A percentile compares a stretch with the other conserved stretches of the same genome.
phyloP scores from a whole-genome alignment of 441 rosid species.

The Daphne laureola region DNA sequence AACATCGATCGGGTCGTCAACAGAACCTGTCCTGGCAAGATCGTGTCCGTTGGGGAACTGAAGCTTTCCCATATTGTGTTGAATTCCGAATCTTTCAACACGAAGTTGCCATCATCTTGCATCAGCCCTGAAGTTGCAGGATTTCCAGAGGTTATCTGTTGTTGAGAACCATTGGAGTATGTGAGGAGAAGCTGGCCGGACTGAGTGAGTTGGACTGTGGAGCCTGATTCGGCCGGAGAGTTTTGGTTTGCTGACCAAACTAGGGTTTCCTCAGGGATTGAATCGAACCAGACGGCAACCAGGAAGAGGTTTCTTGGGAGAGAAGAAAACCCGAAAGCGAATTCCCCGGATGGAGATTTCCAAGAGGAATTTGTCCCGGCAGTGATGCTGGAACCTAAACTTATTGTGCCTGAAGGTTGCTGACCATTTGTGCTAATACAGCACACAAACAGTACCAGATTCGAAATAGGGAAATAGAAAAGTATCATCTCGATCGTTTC shows the following conservation, averaged over 20 bases:
- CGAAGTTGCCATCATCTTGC: conserved; percentile 22
- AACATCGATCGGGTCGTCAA: not conserved
- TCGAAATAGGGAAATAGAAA: not conserved
- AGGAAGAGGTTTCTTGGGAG: conserved; percentile 3
- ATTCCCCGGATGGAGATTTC: conserved; percentile 9
- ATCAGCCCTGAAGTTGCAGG: conserved; percentile 18
- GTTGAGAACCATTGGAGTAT: conserved; percentile 11
- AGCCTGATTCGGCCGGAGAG: conserved; percentile 8
- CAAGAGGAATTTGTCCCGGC: conserved; percentile 8
- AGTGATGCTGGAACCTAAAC: conserved; percentile 11
- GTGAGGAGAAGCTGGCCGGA: conserved; percentile 19
- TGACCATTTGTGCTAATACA: conserved; percentile 10
- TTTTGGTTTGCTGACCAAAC: conserved; percentile 8
- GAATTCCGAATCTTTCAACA: conserved; percentile 1
- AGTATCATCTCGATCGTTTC: not conserved
- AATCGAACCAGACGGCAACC: conserved; percentile 11
- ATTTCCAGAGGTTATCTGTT: conserved; percentile 4
- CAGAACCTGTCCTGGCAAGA: conserved; percentile 10
- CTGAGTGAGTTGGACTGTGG: conserved; percentile 9
- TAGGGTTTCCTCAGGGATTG: conserved; percentile 2
- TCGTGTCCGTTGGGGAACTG: conserved; percentile 5
- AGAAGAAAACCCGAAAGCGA: conserved; percentile 7
- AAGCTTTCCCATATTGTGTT: conserved; percentile 15
- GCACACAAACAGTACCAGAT: conserved; percentile 8
- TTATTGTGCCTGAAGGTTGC: conserved; percentile 8